Base-by-base conservation (phyloP, 441 rosid genomes). In the Populus hybrid region DNA sequence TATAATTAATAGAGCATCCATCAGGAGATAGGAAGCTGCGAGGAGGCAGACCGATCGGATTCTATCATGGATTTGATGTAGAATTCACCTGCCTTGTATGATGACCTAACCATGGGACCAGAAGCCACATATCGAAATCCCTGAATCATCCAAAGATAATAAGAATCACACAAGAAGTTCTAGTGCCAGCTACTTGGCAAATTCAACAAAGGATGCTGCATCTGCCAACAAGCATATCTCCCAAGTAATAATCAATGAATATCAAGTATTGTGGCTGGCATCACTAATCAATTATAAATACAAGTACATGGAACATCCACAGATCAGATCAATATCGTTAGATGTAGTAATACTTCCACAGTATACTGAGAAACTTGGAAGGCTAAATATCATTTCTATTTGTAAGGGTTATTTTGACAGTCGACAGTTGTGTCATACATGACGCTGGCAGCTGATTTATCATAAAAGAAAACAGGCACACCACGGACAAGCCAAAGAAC, bases 1-100 rank as follows among this genome's bases (percentile, higher is more conserved):
- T 21, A 61, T 9, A 38, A 24, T 18, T 7, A 42, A 11, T 0
- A 7, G 72, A 46, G 6, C 24, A 24, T 7, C 61, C 53, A 73
- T 84, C 78, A 76, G 79, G 85, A 84, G 77, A 82, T 76, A 65
- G 76, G 50, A 57, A 72, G 78, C 79, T 85, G 83, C 32, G 81
- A 78, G 77, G 95, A 79, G 35, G 88, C 85, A 76, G 95, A 90
- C 21, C 98, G 93, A 84, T 90, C 97, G 53, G 91, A 84, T 73
- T 97, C 98, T 63, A 94, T 93, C 99, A 94, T 97, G 74, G 98
- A 94, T 83, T 94, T 97, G 84, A 94, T 97, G 84, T 93, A 97
- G 89, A 90, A 94, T 83, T 97, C 99, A 64, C 98, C 98, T 1
- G 99, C 99, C 89, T 97, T 97, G 89, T 97, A 97, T 14, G 99